phyloP scores from a whole-genome alignment of 257 asterid species.

The Solanum paucissectum region DNA sequence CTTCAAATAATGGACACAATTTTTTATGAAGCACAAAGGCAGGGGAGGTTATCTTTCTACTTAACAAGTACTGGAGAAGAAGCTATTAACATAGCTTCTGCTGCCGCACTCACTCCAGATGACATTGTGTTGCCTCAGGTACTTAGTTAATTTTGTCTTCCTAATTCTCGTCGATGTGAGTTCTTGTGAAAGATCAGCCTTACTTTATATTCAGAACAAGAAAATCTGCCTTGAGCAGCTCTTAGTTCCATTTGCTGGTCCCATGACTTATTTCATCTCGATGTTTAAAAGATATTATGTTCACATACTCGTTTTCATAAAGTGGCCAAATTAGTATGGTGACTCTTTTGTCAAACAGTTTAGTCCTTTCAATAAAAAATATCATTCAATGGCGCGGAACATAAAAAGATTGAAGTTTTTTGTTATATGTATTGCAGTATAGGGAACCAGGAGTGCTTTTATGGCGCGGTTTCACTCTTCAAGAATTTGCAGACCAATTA shows the following conservation, averaged over 20 bases:
- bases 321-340: neutral
- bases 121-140: conserved; percentile 38
- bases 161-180: neutral
- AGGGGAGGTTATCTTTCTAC: conserved; percentile 78
- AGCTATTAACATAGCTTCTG: conserved; percentile 74
- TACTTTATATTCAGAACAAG: neutral
- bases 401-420: neutral
- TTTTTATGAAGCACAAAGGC: conserved; percentile 81
- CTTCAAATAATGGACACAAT: conserved; percentile 65
- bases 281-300: neutral
- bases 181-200: neutral
- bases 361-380: neutral
- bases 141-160: neutral
- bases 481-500: conserved; percentile 67
- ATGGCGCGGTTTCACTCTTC: conserved; percentile 80
- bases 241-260: neutral
- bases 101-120: conserved; percentile 63
- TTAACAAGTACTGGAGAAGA: conserved; percentile 75
- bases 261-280: neutral
- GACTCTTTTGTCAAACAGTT: neutral
- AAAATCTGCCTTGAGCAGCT: neutral
- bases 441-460: conserved; percentile 78
- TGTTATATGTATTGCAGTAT: conserved; percentile 27
- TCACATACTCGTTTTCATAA: neutral
- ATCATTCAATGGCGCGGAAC: neutral